Conservation (phyloP, 2,329 filamentous ascomycete species). For the Ascosphaera apis region DNA sequence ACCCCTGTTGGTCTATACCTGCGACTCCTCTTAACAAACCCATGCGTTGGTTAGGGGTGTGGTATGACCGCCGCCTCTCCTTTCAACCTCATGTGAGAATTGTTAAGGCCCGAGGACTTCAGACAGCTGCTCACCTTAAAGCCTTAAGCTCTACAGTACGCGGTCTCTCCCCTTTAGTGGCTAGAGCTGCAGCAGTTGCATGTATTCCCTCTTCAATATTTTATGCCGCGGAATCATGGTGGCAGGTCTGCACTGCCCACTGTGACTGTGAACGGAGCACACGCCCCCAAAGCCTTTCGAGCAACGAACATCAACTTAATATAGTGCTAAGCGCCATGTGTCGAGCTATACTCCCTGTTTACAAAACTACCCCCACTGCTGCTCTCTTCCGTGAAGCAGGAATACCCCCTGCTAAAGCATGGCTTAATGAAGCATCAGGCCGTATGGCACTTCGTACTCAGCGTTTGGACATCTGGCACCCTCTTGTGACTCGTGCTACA, state of each 20-base stretch:
- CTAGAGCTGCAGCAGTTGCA: conserved; percentile 1
- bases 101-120: conserved; percentile 5
- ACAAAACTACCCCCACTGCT: conserved; percentile 4
- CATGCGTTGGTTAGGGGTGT: conserved; percentile 8
- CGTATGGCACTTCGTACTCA: conserved; percentile 5
- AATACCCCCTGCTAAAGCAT: conserved; percentile 3
- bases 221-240: conserved; percentile 5
- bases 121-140: conserved; percentile 1
- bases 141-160: conserved; percentile 2
- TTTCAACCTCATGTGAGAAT: conserved; percentile 6
- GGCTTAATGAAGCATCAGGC: conserved; percentile 4
- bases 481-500: conserved; percentile 3
- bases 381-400: conserved; percentile 3
- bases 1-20: background rate
- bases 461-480: conserved; percentile 5
- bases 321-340: conserved; percentile 1
- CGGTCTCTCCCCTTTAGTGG: background rate
- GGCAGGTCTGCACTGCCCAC: background rate
- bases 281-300: background rate
- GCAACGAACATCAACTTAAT: background rate
- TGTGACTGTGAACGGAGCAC: background rate
- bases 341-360: conserved; percentile 3
- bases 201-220: conserved; percentile 1
- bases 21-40: conserved; percentile 1
- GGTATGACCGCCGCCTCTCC: conserved; percentile 5